These are phyloP conservation scores for Neonectria neomacrospora DNA, from an alignment of 2,329 filamentous ascomycete genomes.

Conservation along the genomic window DNA sequence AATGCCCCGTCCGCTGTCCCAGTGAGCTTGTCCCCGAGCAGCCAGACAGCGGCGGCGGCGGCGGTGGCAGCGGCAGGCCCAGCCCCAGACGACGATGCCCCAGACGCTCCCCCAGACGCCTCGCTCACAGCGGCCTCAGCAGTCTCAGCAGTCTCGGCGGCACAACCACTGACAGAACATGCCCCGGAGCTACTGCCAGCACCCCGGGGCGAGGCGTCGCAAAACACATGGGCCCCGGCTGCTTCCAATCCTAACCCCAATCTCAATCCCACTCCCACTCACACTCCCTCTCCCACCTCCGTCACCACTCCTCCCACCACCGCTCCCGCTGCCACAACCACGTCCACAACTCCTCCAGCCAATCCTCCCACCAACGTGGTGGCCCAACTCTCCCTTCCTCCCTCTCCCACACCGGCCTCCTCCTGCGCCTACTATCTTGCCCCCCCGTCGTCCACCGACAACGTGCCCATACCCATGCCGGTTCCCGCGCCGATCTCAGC, in stretches of 20 bases:
- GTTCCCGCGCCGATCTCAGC: constrained; percentile 30
- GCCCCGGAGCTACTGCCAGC: constrained; percentile 13
- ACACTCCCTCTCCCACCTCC: constrained; percentile 34
- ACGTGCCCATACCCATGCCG: constrained; percentile 43
- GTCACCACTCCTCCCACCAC: constrained; percentile 20
- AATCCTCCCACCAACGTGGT: constrained; percentile 30
- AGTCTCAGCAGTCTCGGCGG: not conserved
- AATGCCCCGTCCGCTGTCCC: constrained; percentile 64
- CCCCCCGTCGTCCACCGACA: constrained; percentile 28
- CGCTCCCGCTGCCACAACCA: constrained; percentile 33
- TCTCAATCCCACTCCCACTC: constrained; percentile 28
- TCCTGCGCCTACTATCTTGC: constrained; percentile 13
- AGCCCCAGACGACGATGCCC: not conserved
- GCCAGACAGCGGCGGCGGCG: constrained; percentile 22
- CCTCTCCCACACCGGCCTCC: constrained; percentile 27
- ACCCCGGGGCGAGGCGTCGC: constrained; percentile 33
- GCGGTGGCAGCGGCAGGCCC: constrained; percentile 14
- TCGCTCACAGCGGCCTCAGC: constrained; percentile 2
- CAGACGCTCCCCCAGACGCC: constrained; percentile 2
- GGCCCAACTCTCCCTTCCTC: constrained; percentile 25
- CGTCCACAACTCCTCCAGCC: constrained; percentile 31
- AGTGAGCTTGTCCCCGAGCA: constrained; percentile 26
- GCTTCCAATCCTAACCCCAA: constrained; percentile 31
- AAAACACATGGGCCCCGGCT: constrained; percentile 38
- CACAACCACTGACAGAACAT: constrained; percentile 10